phyloP scores from a whole-genome alignment of 495 filamentous ascomycete species.

The Neurospora tetrasperma region DNA sequence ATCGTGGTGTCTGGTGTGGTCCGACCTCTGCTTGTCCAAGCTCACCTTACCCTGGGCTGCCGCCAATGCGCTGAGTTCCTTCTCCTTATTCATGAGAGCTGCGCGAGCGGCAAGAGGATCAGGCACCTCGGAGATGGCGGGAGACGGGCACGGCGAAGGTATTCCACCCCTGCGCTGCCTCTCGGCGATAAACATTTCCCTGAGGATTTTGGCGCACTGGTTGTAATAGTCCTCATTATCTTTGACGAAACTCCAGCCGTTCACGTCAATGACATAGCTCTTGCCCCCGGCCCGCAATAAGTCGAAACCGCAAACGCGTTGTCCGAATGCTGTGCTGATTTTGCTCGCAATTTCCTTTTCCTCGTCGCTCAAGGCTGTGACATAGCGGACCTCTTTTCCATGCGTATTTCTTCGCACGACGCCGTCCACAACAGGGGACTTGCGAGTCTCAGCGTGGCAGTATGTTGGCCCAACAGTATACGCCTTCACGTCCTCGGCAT shows the following conservation, averaged over 20 bases:
- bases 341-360: conserved; percentile 78
- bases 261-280: conserved; percentile 98
- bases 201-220: conserved; percentile 73
- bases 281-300: conserved; percentile 75
- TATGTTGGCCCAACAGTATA: conserved; percentile 93
- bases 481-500: conserved; percentile 95
- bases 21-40: conserved; percentile 16
- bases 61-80: conserved; percentile 16
- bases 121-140: conserved; percentile 29
- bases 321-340: conserved; percentile 87
- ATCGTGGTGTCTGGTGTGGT: conserved; percentile 8
- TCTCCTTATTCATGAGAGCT: conserved; percentile 25
- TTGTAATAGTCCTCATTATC: conserved; percentile 99
- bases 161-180: conserved; percentile 39
- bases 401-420: conserved; percentile 91
- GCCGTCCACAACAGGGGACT: conserved; percentile 93
- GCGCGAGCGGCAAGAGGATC: conserved; percentile 29
- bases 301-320: conserved; percentile 94
- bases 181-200: conserved; percentile 75
- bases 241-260: conserved; percentile 99
- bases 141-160: conserved; percentile 34
- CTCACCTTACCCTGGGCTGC: conserved; percentile 27
- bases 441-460: conserved; percentile 94
- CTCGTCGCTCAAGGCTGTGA: conserved; percentile 70
- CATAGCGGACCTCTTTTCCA: conserved; percentile 93